Percentiles rank a stretch among this genome's conserved stretches.
Evolutionary conservation across 2,329 filamentous ascomycete species (phyloP).

Genomic region (Sarocladium brachiariae): DNA sequence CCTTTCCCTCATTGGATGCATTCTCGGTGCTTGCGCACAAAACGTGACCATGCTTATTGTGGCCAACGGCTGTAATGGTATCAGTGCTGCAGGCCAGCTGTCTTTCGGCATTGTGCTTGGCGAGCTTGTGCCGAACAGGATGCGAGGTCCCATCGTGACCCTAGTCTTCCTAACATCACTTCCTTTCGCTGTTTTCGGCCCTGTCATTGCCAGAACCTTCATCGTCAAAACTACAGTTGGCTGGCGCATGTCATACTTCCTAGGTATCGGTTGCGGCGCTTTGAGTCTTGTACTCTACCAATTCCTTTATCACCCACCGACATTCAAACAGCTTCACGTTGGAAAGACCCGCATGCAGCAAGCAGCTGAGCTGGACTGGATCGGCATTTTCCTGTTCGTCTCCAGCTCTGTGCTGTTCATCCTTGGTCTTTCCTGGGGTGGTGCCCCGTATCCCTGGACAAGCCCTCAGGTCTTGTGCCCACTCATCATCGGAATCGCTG

Average conservation of each 20-base stretch:
- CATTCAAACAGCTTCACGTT: conserved; percentile 35
- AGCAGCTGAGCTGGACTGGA: conserved; percentile 36
- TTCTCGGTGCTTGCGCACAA: conserved; percentile 27
- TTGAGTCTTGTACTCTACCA: conserved; percentile 32
- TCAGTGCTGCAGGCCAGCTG: conserved; percentile 34
- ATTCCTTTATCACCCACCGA: conserved; percentile 41
- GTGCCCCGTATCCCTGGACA: conserved; percentile 33
- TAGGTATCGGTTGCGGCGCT: conserved; percentile 37
- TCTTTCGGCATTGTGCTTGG: conserved; percentile 34
- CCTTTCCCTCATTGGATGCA: conserved; percentile 29
- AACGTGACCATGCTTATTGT: conserved; percentile 30
- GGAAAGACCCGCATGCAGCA: conserved; percentile 29
- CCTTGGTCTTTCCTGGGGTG: conserved; percentile 38
- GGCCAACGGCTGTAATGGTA: conserved; percentile 29
- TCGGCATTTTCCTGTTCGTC: conserved; percentile 36
- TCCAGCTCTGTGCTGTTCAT: conserved; percentile 34
- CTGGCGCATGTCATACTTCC: conserved; percentile 45
- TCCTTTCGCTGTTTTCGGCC: conserved; percentile 36
- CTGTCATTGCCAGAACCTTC: conserved; percentile 38
- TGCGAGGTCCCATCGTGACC: conserved; percentile 28
- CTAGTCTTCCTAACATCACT: conserved; percentile 32
- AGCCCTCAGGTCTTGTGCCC: conserved; percentile 29
- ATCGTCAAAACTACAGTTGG: conserved; percentile 31
- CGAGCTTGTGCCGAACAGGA: conserved; percentile 36
- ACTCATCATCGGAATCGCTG: conserved; percentile 30